A percentile compares a stretch with the other conserved stretches of the same genome.
Conservation (phyloP, 257 asterid genomes). For the Gynochthodes officinalis region DNA sequence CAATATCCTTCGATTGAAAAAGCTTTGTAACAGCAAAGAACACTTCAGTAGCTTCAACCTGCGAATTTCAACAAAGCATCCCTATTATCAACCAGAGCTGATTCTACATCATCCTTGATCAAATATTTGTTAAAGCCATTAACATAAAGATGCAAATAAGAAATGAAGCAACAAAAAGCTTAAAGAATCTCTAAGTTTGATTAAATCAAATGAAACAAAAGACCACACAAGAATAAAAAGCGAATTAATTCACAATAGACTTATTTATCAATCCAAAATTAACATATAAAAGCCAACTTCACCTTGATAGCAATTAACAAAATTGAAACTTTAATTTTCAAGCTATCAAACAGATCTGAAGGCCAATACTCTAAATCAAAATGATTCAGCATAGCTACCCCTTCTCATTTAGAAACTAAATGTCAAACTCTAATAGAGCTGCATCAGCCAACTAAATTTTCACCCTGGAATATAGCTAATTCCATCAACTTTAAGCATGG, state of each 20-base stretch:
- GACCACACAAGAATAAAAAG: not conserved
- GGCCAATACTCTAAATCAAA: not conserved
- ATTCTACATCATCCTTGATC: not conserved
- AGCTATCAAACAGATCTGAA: not conserved
- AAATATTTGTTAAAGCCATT: too few species aligned
- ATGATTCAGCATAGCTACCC: not conserved
- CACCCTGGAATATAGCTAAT: not conserved
- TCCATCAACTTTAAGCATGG: not conserved
- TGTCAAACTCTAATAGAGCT: too few species aligned
- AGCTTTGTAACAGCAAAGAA: slow-evolving; percentile 93
- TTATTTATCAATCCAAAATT: not conserved
- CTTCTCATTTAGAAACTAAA: not conserved
- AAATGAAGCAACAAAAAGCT: not conserved
- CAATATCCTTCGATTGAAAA: slow-evolving; percentile 85
- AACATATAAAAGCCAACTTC: not conserved
- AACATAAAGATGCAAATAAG: not conserved
- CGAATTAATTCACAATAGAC: not conserved
- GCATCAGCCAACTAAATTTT: too few species aligned
- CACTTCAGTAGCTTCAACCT: slow-evolving; percentile 91
- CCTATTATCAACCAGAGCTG: not conserved
- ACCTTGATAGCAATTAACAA: not conserved
- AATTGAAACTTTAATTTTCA: not conserved
- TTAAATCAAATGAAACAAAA: too few species aligned
- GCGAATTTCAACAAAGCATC: slow-evolving; percentile 11
- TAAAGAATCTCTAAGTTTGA: not conserved